Evolutionary conservation across 2,329 filamentous ascomycete genomes (phyloP), one percentile per base, ranked within the genome.

Genomic region (Metarhizium anisopliae): DNA sequence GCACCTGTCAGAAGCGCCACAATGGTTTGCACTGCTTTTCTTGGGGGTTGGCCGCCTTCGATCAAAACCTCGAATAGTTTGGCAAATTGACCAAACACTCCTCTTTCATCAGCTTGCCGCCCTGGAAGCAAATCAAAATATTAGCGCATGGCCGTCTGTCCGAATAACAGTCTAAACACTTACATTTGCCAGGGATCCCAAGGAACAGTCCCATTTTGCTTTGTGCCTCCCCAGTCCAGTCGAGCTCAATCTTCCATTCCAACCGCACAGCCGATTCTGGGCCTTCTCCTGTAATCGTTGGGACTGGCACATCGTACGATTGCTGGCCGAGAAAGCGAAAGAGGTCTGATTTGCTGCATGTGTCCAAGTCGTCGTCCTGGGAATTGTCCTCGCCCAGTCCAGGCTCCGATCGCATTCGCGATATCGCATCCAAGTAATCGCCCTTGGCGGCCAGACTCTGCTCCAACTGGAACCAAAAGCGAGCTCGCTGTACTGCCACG

Each of bases 161-260:
- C 25, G 29, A 16, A 35, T 47, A 3, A 1, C 32, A 20, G 30
- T 40, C 35, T 47, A 18, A 18, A 54, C 18, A 79, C 84, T 78
- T 69, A 89, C 85, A 89, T 65, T 80, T 81, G 7, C 72, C 75
- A 0, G 86, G 85, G 45, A 84, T 71, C 4, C 79, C 78, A 2
- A 83, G 71, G 59, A 81, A 66, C 11, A 85, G 72, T 4, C 70
- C 71, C 16, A 89, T 68, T 49, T 73, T 73, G 60, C 80, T 87
- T 62, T 80, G 78, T 4, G 83, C 85, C 64, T 89, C 86, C 6
- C 86, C 86, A 0, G 85, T 85, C 86, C 85, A 89, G 67, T 89
- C 86, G 63, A 89, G 87, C 2, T 70, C 69, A 47, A 87, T 83
- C 50, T 69, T 73, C 86, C 86, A 90, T 56, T 77, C 73, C 1